Percentiles rank a stretch among this genome's conserved stretches.
Evolutionary conservation across 2,329 filamentous ascomycete genomes (phyloP).

Genomic region (Colletotrichum sp.): DNA sequence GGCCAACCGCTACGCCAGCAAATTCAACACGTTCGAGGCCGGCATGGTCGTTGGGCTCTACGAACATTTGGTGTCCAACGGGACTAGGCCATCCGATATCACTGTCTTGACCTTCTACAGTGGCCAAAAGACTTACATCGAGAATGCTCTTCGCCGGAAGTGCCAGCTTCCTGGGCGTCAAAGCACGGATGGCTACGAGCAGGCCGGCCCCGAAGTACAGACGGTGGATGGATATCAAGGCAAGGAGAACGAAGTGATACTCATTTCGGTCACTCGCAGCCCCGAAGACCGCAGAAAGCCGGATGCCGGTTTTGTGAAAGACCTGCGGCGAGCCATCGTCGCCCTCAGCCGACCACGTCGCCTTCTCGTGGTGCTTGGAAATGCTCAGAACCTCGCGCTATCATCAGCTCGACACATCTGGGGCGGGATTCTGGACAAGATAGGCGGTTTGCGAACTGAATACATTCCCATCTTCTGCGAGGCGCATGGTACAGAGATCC

Average conservation of each 20-base stretch:
- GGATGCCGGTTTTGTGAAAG: slow-evolving; percentile 74
- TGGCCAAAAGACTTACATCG: slow-evolving; percentile 74
- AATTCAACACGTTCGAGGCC: slow-evolving; percentile 74
- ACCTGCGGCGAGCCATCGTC: slow-evolving; percentile 63
- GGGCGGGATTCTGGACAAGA: slow-evolving; percentile 50
- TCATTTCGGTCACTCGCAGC: slow-evolving; percentile 82
- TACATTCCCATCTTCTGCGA: slow-evolving; percentile 68
- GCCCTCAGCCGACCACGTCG: slow-evolving; percentile 72
- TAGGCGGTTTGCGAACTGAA: slow-evolving; percentile 38
- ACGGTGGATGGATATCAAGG: slow-evolving; percentile 93
- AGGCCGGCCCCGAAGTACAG: slow-evolving; percentile 31
- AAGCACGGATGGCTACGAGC: slow-evolving; percentile 24
- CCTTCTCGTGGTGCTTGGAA: slow-evolving; percentile 87
- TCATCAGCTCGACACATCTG: slow-evolving; percentile 44
- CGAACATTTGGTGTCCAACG: slow-evolving; percentile 74
- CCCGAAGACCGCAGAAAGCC: slow-evolving; percentile 47
- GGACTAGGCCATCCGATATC: slow-evolving; percentile 63
- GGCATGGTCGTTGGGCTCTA: slow-evolving; percentile 77
- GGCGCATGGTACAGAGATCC: slow-evolving; percentile 58
- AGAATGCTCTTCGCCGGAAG: slow-evolving; percentile 45
- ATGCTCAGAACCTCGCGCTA: slow-evolving; percentile 57
- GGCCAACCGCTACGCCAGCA: slow-evolving; percentile 67
- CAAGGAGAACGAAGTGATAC: slow-evolving; percentile 84
- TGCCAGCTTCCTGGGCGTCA: not conserved
- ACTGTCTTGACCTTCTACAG: slow-evolving; percentile 90